Evolutionary conservation across 2,329 filamentous ascomycete species (phyloP), one percentile per base, ranked within the genome.

Genomic region (Fonsecaea nubica): DNA sequence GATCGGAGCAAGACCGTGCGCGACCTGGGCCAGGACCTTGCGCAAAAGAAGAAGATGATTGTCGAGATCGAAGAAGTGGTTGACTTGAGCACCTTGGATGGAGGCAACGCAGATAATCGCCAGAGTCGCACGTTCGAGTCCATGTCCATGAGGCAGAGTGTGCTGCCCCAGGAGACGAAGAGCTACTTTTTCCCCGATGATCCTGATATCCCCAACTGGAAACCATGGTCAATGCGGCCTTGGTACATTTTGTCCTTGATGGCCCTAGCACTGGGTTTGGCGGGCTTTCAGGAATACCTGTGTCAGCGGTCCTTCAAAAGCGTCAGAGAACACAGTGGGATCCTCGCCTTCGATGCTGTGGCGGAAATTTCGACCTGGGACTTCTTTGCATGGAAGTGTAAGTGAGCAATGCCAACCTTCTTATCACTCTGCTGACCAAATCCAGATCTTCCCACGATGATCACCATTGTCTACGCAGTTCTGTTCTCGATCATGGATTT

Each of bases 401-500:
- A 69, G 69, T 48, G 45, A 54, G 6, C 36, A 13, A 18, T 30
- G n/a, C 18, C 7, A 8, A 32, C 4, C 12, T 10, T 5, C 45
- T 25, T 12, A 15, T 10, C 18, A 15, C 25, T 21, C 25, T 45
- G 25, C 66, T 71, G 32, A 69, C 63, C 7, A 8, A 4, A 18
- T 21, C 35, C 21, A 71, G 69, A 78, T 78, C 80, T 75, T 72
- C 81, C 64, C 69, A 81, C 82, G 12, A 76, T 83, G 56, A 72
- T 81, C n/a, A 79, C 82, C 38, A 80, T 84, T 56, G 77, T 77
- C 25, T 84, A 82, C 64, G 81, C 82, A 54, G 80, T 84, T 12
- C 68, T 83, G 12, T 84, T 81, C 79, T 81, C 83, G 64, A 80
- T 83, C 66, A 78, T 80, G 33, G 82, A 84, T 66, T 84, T 81